Evolutionary conservation across 805 yeast genomes (phyloP), one percentile per base, ranked within the genome.

Genomic region (Teunomyces kruisii): DNA sequence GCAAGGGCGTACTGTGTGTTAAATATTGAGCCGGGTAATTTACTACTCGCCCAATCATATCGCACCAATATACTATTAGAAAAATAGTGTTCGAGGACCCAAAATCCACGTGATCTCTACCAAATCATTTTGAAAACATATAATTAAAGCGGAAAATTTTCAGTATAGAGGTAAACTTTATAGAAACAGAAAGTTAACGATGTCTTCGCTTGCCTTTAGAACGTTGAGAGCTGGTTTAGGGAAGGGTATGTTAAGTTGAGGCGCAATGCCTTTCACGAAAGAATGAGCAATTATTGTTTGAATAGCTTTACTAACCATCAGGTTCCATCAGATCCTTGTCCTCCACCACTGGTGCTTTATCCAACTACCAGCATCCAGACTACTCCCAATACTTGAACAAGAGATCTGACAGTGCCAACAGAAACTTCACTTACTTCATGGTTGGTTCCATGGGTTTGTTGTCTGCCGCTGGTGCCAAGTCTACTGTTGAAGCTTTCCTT

Each of bases 371-470:
- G 70, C 91, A 94, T 42, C 98, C 97, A 67, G 92, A 91, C 72
- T 91, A 81, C 71, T 79, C 86, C 52, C 83, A 80, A 56, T 87
- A 88, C 72, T 76, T 90, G 60, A 86, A 85, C 77, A 80, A 86
- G 67, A 75, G 83, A 58, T 57, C 65, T 48, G 96, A 88, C 63
- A 80, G 81, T 63, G 75, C 83, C 59, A 63, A 54, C 58, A 88
- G 96, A 70, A 89, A 85, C 70, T 85, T 86, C 75, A 80, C 96
- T 53, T 94, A 94, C 79, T 92, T 95, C 79, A 90, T 95, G 91
- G 92, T 94, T 57, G 99, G 99, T 57, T 84, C 97, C 37, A 78
- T 89, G 68, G 98, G 97, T 67, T 72, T 90, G 58, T 74, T 91
- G 57, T 76, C 88, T 36, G 95, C 97, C 43, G 96, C 91, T 45